phyloP scores from a whole-genome alignment of 345 rosid species.

The Rhodamnia rubescens region DNA sequence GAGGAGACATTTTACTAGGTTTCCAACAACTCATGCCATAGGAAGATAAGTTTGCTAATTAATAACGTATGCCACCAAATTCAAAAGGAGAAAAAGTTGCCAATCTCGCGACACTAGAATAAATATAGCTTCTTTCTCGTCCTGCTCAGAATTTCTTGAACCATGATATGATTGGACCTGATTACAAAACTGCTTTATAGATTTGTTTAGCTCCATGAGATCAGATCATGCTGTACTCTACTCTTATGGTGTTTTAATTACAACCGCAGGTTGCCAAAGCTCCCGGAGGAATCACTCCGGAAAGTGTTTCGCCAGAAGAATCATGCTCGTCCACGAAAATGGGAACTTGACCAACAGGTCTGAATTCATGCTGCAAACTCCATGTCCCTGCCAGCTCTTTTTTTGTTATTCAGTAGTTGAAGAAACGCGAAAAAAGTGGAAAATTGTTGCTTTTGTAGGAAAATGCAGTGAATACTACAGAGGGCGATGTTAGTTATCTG shows the following conservation, averaged over 20 bases:
- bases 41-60: background rate
- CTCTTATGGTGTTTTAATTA: background rate
- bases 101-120: background rate
- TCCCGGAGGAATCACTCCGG: background rate
- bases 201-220: background rate
- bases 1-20: background rate
- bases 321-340: background rate
- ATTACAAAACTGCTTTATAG: background rate
- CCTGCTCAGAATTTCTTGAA: background rate
- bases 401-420: background rate
- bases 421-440: background rate
- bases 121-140: background rate
- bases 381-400: background rate
- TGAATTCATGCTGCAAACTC: background rate
- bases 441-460: background rate
- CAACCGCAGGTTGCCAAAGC: constrained; percentile 14
- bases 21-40: background rate
- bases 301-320: background rate
- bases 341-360: constrained; percentile 27
- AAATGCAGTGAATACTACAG: background rate
- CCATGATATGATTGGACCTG: background rate
- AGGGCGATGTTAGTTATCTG: constrained; percentile 6
- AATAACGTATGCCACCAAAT: background rate
- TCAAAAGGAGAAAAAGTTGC: background rate
- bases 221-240: background rate